phyloP scores from a whole-genome alignment of 2,329 filamentous ascomycete genomes.

The Ceratocystis huliohia region DNA sequence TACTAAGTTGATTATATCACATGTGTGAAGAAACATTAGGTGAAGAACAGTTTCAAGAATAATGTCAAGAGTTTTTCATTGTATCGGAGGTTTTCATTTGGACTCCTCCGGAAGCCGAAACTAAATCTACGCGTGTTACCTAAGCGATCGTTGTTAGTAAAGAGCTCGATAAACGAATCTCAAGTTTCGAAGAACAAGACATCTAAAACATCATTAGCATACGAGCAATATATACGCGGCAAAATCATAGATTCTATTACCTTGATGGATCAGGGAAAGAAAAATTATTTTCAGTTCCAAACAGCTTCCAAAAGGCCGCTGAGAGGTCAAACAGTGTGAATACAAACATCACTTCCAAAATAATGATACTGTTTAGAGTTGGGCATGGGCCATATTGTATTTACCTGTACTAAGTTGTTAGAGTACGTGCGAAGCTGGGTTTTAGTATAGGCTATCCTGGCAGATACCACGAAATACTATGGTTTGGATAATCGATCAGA shows the following conservation, averaged over 20 bases:
- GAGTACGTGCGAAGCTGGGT: conserved; percentile 19
- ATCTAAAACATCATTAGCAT: conserved; percentile 7
- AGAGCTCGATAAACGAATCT: not conserved
- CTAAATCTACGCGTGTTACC: not conserved
- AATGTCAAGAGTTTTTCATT: not conserved
- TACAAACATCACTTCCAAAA: conserved; percentile 32
- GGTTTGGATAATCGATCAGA: conserved; percentile 37
- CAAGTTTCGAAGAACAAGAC: not conserved
- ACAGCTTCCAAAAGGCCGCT: conserved; percentile 28
- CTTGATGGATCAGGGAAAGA: conserved; percentile 20
- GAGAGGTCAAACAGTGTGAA: conserved; percentile 48
- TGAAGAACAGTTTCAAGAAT: no score
- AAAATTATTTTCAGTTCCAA: conserved; percentile 39
- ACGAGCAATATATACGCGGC: not conserved
- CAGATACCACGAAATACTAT: conserved; percentile 23
- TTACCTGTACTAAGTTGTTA: conserved; percentile 31
- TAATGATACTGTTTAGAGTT: conserved; percentile 7
- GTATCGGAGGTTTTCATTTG: not conserved
- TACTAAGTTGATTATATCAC: no score
- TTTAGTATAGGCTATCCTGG: conserved; percentile 21
- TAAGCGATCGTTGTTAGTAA: not conserved
- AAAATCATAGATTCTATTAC: not conserved
- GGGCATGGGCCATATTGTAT: conserved; percentile 24
- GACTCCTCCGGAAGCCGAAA: not conserved
- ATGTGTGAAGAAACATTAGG: no score